Conservation (phyloP, 2,329 filamentous ascomycete genomes). For the Lecanosticta acicola region DNA sequence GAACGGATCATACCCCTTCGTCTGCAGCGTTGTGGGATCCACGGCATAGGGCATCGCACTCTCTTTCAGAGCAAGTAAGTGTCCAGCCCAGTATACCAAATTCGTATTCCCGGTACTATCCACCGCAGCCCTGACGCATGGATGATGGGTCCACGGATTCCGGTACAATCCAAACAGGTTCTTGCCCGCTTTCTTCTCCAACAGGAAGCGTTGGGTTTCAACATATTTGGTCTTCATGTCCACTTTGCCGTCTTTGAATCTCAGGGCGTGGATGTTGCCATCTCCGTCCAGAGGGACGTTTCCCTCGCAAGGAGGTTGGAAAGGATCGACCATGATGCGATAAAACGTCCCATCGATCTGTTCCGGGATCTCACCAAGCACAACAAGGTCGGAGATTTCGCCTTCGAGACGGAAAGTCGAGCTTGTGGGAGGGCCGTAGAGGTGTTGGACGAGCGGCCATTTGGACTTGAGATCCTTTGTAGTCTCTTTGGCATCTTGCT, state of each 20-base stretch:
- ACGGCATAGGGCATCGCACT: constrained; percentile 37
- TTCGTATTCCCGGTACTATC: constrained; percentile 57
- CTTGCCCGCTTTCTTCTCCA: constrained; percentile 35
- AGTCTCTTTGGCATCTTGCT: not conserved
- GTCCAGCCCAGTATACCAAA: constrained; percentile 53
- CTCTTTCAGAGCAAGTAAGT: constrained; percentile 52
- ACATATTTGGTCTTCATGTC: constrained; percentile 42
- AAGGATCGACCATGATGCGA: constrained; percentile 49
- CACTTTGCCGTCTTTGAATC: constrained; percentile 39
- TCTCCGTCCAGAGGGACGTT: constrained; percentile 49
- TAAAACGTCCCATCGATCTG: constrained; percentile 34
- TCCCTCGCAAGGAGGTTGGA: constrained; percentile 52
- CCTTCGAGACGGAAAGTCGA: constrained; percentile 38
- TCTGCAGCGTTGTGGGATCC: constrained; percentile 39
- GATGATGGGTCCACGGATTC: constrained; percentile 50
- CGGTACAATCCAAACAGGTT: constrained; percentile 52
- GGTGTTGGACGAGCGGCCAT: constrained; percentile 18
- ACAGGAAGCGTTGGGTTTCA: constrained; percentile 39
- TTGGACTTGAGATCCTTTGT: constrained; percentile 9
- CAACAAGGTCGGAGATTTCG: constrained; percentile 32
- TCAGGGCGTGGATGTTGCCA: constrained; percentile 40
- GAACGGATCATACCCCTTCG: constrained; percentile 37
- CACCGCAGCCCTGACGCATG: constrained; percentile 33
- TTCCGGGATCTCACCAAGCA: constrained; percentile 29
- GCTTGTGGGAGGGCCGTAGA: constrained; percentile 19